Percentiles rank a stretch among this genome's conserved stretches.
Evolutionary conservation across 23 red algal species (phyloP).

Genomic region (Gracilaria domingensis): DNA sequence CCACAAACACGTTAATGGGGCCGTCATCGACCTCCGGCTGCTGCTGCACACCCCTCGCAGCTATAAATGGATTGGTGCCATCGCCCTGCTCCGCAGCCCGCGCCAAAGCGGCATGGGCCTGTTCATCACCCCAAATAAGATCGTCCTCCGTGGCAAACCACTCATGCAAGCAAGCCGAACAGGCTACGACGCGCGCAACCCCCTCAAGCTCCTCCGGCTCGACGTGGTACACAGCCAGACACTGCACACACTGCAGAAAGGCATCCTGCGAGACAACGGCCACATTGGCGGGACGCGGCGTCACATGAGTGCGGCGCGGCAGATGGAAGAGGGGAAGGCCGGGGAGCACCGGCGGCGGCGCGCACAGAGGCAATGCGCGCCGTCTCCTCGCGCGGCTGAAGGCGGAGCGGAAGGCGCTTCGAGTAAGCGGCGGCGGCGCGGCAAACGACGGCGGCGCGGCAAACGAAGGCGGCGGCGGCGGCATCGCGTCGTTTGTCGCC

Average conservation of each 20-base stretch:
- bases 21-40: conserved; percentile 5
- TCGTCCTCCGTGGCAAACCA: conserved; percentile 79
- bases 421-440: conserved; percentile 11
- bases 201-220: conserved; percentile 77
- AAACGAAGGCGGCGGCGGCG: not conserved
- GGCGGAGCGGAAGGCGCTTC: not conserved
- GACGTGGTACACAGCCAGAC: conserved; percentile 72
- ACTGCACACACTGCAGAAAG: conserved; percentile 74
- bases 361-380: not conserved
- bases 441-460: conserved; percentile 5
- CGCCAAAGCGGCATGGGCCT: conserved; percentile 41
- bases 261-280: conserved; percentile 5
- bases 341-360: not conserved
- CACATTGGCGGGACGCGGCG: not conserved
- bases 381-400: conserved; percentile 10
- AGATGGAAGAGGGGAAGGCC: not conserved
- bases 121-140: conserved; percentile 69
- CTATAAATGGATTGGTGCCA: not conserved
- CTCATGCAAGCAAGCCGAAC: conserved; percentile 77
- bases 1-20: conserved; percentile 61
- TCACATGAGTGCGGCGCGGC: not conserved
- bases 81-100: not conserved
- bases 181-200: conserved; percentile 53
- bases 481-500: not conserved
- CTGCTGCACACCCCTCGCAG: conserved; percentile 1